Percentiles rank a stretch among this genome's conserved stretches.
phyloP scores from a whole-genome alignment of 1,139 yeast genomes.

The Kodamaea fungicola region DNA sequence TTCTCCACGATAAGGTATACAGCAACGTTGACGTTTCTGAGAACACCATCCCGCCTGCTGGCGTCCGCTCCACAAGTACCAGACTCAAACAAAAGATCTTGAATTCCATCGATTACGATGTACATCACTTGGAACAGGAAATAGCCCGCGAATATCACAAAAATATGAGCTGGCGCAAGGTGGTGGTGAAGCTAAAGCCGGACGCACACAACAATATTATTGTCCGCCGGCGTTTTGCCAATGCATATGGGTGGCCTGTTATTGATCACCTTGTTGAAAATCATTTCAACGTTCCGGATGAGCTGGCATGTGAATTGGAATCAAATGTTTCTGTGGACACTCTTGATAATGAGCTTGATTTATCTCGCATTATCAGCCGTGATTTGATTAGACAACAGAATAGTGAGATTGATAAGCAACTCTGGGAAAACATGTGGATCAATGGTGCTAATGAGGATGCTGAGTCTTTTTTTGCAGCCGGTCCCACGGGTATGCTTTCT shows the following conservation, averaged over 20 bases:
- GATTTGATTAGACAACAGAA: slow-evolving; percentile 35
- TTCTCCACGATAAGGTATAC: slow-evolving; percentile 42
- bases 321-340: slow-evolving; percentile 14
- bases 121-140: slow-evolving; percentile 58
- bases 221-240: slow-evolving; percentile 84
- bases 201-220: slow-evolving; percentile 95
- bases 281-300: slow-evolving; percentile 43
- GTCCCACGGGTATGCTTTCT: slow-evolving; percentile 67
- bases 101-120: slow-evolving; percentile 14
- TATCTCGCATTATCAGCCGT: slow-evolving; percentile 32
- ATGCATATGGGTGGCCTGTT: slow-evolving; percentile 97
- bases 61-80: slow-evolving; percentile 1
- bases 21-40: slow-evolving; percentile 32
- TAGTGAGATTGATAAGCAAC: slow-evolving; percentile 27
- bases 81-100: slow-evolving; percentile 8
- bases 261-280: slow-evolving; percentile 71
- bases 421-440: slow-evolving; percentile 44
- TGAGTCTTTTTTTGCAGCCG: slow-evolving; percentile 59
- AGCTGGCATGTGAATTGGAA: not conserved
- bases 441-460: slow-evolving; percentile 39
- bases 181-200: slow-evolving; percentile 77
- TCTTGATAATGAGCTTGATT: slow-evolving; percentile 26
- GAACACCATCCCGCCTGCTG: not conserved
- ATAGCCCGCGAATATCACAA: slow-evolving; percentile 90
- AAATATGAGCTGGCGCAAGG: slow-evolving; percentile 88